Base-by-base conservation (phyloP, 1,284 basidiomycete species). In the Fomitopsis pinicola region DNA sequence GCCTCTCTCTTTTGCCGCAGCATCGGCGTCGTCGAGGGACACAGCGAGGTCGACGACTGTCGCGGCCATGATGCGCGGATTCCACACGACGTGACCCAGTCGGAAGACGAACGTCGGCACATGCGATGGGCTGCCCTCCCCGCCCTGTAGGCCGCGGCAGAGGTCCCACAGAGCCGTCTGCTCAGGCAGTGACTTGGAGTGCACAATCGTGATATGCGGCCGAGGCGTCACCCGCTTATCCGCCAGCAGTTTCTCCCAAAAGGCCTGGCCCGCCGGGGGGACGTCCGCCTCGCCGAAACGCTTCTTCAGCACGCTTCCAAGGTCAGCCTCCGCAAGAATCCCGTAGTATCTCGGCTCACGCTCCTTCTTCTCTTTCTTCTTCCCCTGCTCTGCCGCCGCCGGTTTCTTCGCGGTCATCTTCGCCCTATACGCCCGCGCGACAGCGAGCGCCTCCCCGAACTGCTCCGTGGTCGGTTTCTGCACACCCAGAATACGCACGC, bases 161-260 rank as follows among this genome's bases (percentile, higher is more conserved):
- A 76, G 75, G 7, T 87, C 80, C 94, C 94, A 96, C 2, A 93
- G 73, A 19, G 66, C 72, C 60, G 74, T 59, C 44, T 82, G 82
- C 5, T 60, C 77, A 5, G 81, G 78, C 4, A 90, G 77, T 28
- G 76, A 72, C 30, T 87, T 89, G 64, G 76, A 75, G 73, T 99
- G 97, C 8, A 91, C 87, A 58, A 98, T 77, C 0, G 97, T 98
- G 59, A 98, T 79, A 73, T 99, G 97, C 1, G 96, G 95, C 5
- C 80, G 75, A 14, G 72, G 67, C 3, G 84, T 76, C 22, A 97
- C 71, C 14, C 94, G 80, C 3, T 78, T 70, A 0, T 74, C 72
- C 6, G 61, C 61, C 44, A 81, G 77, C 30, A 95, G 69, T 7
- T 69, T 59, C 0, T 73, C 67, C 81, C 87, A 90, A 63, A 92